These are phyloP conservation scores for Staphylotrichum tortipilum DNA, from an alignment of 495 filamentous ascomycete genomes.

Conservation along the genomic window DNA sequence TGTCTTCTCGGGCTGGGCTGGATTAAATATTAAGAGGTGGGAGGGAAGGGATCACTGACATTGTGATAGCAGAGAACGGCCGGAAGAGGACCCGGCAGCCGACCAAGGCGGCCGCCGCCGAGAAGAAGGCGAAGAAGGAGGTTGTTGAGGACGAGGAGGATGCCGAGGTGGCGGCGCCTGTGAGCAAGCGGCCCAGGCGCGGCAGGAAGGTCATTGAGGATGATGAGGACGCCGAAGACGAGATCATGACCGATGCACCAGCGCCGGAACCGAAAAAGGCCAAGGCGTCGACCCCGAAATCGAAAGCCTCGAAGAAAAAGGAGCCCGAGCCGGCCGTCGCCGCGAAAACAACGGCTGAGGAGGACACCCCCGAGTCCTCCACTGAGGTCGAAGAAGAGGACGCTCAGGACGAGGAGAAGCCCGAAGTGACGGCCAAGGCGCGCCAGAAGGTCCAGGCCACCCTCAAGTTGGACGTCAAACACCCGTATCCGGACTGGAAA, in stretches of 20 bases:
- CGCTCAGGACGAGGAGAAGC: constrained; percentile 59
- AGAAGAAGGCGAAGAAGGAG: constrained; percentile 13
- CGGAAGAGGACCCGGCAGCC: constrained; percentile 29
- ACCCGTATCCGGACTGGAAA: constrained; percentile 93
- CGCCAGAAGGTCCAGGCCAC: constrained; percentile 78
- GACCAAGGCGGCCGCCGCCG: background rate
- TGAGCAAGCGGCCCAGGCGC: constrained; percentile 42
- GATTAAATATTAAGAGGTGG: no score
- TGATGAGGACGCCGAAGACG: constrained; percentile 38
- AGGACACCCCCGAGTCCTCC: constrained; percentile 44
- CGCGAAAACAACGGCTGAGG: constrained; percentile 31
- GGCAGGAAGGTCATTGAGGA: constrained; percentile 33
- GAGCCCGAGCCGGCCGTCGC: constrained; percentile 12
- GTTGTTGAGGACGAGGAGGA: constrained; percentile 32
- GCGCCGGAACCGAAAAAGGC: constrained; percentile 14
- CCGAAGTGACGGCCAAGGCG: constrained; percentile 64
- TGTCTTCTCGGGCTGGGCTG: no score
- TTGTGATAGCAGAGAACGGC: constrained; percentile 24
- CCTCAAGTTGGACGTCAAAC: constrained; percentile 53
- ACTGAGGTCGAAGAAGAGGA: constrained; percentile 46
- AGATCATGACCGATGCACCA: constrained; percentile 29
- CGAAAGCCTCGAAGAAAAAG: constrained; percentile 10
- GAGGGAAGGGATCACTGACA: background rate
- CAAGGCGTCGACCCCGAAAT: constrained; percentile 2
- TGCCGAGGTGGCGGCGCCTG: constrained; percentile 43